Base-by-base conservation (phyloP, 2,329 filamentous ascomycete species). In the Fusarium subtropicale region DNA sequence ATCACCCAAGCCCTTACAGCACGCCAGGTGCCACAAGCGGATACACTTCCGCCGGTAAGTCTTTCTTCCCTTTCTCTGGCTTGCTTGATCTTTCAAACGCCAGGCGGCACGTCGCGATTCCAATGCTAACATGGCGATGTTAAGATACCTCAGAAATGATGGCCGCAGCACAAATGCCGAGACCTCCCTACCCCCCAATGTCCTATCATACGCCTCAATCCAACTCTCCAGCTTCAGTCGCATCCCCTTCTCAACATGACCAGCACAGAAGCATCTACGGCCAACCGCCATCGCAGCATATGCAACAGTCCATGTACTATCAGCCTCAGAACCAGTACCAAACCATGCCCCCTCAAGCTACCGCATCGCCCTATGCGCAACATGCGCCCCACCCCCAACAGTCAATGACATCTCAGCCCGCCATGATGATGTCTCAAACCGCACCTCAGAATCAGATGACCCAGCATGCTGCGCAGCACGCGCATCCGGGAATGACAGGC, bases 151-250 rank as follows among this genome's bases (percentile, higher is more conserved):
- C 85, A 81, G 87, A 89, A 71, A 90, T 90, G 84, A 91, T 88
- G 86, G 91, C 90, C 81, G 85, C 87, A 75, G 83, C 82, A 67
- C 82, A 84, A 77, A 86, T 89, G 92, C 91, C 93, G 80, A 88
- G 91, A 79, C 88, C 90, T 74, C 87, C 90, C 47, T 97, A 97
- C 79, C 94, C 94, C 73, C 93, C 93, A 64, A 97, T 97, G 78
- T 86, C 86, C 33, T 97, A 97, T 79, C 93, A 97, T 80, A 97
- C 94, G 20, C 94, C 94, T 57, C 94, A 97, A 82, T 97, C 94
- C 59, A 97, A 95, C 81, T 97, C 95, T 57, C 95, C 95, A 50
- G 93, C 93, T 39, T 97, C 94, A 52, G 94, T 97, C 74, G 92
- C 94, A 68, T 97, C 95, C 34, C 91, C 93, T 24, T 93, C 94